Evolutionary conservation across 2,329 filamentous ascomycete species (phyloP).

Genomic region (Botrytis pseudocinerea): DNA sequence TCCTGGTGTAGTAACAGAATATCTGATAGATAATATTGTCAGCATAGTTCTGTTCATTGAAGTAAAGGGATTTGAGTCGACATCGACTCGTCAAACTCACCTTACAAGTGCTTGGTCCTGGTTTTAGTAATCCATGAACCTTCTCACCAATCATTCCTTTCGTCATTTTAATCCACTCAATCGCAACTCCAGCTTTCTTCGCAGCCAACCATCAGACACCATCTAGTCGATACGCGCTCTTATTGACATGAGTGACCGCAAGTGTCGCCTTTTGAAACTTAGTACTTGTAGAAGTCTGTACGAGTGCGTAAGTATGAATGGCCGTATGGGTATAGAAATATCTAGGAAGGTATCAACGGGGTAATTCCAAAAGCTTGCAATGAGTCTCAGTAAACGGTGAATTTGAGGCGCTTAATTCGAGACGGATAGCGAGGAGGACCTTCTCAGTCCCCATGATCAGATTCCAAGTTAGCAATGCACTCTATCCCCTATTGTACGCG

Average conservation of each 20-base stretch:
- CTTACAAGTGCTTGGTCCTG: fast-evolving
- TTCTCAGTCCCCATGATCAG: background rate
- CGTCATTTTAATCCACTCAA: background rate
- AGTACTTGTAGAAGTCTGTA: background rate
- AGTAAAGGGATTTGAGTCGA: background rate
- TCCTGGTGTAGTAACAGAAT: background rate
- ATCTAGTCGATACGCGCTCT: background rate
- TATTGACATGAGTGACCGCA: fast-evolving
- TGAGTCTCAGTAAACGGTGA: background rate
- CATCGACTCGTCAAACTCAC: background rate
- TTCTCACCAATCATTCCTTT: background rate
- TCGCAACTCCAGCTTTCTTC: background rate
- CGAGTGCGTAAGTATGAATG: background rate
- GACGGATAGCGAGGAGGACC: background rate
- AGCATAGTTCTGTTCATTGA: background rate
- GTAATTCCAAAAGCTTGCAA: background rate
- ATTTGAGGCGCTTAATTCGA: background rate
- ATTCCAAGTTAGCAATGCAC: background rate
- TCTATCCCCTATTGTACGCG: background rate
- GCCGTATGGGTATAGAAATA: fast-evolving
- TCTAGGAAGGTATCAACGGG: background rate
- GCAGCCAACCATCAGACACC: background rate
- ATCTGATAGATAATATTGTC: background rate
- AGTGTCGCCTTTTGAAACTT: fast-evolving
- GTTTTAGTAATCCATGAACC: background rate